Base-by-base conservation (phyloP, 176 grass and related monocot genomes). In the Tillandsia fasciculata region DNA sequence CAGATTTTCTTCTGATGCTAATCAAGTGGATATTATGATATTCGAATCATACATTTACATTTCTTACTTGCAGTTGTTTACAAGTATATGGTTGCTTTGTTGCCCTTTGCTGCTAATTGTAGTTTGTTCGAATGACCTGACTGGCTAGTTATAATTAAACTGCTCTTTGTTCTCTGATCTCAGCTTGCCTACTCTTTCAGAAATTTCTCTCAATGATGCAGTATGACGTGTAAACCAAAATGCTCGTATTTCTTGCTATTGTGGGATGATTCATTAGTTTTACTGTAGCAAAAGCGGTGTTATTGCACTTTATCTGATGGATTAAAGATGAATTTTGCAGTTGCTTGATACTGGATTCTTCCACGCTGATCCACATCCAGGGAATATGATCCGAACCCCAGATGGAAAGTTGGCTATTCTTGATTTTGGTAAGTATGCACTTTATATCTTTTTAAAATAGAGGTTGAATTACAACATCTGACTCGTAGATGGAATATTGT, bases 321-420 rank as follows among this genome's bases (percentile, higher is more conserved):
- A 42, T 20, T 61, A 1, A 2, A 18, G 22, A 69, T 12, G 52
- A 76, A 77, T 3, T 76, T 83, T 83, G 72, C 79, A 92, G 93
- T 83, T 97, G 74, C 88, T 97, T 80, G 93, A 87, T 81, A 97
- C 93, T 63, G 93, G 93, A 49, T 97, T 97, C 72, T 97, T 97
- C 73, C 93, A 97, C 26, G 93, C 93, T 48, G 93, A 97, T 79
- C 93, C 93, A 65, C 93, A 97, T 81, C 93, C 93, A 48, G 89
- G 93, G 50, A 97, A 92, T 83, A 97, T 97, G 93, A 97, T 97
- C 75, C 85, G 89, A 71, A 97, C 93, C 67, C 84, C 84, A 64
- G 93, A 97, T 69, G 93, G 93, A 78, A 97, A 97, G 68, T 65
- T 97, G 63, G 89, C 89, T n/a, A 97, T 97, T 87, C 86, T 97